Percentiles rank a stretch among this genome's conserved stretches.
phyloP scores from a whole-genome alignment of 495 filamentous ascomycete species.

The Neurospora sp. region DNA sequence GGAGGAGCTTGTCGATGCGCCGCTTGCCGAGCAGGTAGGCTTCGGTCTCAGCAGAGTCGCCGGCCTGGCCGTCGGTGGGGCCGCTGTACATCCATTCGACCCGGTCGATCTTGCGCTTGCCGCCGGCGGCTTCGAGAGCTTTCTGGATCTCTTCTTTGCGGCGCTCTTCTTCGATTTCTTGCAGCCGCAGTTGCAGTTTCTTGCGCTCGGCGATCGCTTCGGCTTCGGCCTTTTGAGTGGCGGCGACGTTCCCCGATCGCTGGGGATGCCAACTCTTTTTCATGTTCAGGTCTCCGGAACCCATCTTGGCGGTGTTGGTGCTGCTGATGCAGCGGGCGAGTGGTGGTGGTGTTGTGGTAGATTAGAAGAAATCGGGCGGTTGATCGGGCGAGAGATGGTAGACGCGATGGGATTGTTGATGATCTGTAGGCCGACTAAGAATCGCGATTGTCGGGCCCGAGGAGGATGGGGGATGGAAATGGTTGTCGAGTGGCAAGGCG shows the following conservation, averaged over 20 bases:
- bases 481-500: background rate
- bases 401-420: background rate
- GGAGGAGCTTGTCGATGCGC: slow-evolving; percentile 80
- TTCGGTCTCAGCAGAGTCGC: slow-evolving; percentile 87
- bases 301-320: slow-evolving; percentile 49
- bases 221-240: slow-evolving; percentile 49
- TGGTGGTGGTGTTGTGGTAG: background rate
- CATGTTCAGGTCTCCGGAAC: slow-evolving; percentile 73
- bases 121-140: slow-evolving; percentile 82
- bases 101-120: slow-evolving; percentile 58
- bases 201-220: slow-evolving; percentile 94
- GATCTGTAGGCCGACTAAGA: background rate
- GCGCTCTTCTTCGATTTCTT: slow-evolving; percentile 91
- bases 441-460: background rate
- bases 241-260: slow-evolving; percentile 25
- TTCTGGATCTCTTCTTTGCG: slow-evolving; percentile 83
- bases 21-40: slow-evolving; percentile 88
- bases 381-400: background rate
- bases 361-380: background rate
- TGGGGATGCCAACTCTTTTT: slow-evolving; percentile 92
- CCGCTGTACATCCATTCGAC: slow-evolving; percentile 99
- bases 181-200: slow-evolving; percentile 68
- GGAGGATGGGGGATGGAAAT: background rate
- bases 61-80: slow-evolving; percentile 65
- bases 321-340: slow-evolving; percentile 5